Evolutionary conservation across 441 rosid genomes (phyloP).

Genomic region (Croton laevigatus): DNA sequence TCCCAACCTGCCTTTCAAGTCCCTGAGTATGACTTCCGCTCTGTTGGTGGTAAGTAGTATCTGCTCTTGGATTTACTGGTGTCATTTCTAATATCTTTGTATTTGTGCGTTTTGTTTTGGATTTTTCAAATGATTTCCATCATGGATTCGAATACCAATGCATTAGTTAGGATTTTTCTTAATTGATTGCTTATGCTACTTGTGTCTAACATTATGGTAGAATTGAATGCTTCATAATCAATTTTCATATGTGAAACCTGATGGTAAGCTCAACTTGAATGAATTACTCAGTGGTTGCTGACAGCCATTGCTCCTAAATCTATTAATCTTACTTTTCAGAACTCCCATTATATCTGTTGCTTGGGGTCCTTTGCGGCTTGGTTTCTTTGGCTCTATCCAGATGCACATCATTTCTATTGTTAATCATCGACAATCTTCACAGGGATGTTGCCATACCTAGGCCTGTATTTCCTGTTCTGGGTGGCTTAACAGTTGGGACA

Average conservation of each 20-base stretch:
- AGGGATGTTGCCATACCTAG: conserved; percentile 62
- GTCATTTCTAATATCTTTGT: neutral
- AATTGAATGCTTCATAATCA: neutral
- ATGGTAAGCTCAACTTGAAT: neutral
- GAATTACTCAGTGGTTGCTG: neutral
- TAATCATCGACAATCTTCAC: conserved; percentile 51
- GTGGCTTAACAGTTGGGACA: conserved; percentile 65
- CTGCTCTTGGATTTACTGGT: neutral
- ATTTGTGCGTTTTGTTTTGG: neutral
- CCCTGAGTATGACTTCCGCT: conserved; percentile 90
- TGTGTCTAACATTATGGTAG: neutral
- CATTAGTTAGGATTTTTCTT: neutral
- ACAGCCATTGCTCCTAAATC: neutral
- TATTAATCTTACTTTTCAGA: conserved; percentile 48
- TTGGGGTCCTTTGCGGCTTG: conserved; percentile 79
- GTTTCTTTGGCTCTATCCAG: conserved; percentile 69
- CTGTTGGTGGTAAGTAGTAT: conserved; percentile 60
- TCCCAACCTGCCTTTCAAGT: conserved; percentile 89
- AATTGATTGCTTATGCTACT: neutral
- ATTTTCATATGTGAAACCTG: neutral
- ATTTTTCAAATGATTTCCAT: neutral
- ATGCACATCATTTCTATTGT: conserved; percentile 69
- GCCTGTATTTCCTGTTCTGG: conserved; percentile 65
- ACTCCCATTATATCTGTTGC: conserved; percentile 81
- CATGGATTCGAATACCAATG: neutral